phyloP scores from a whole-genome alignment of 2,329 filamentous ascomycete species.

The Scorias spongiosa region DNA sequence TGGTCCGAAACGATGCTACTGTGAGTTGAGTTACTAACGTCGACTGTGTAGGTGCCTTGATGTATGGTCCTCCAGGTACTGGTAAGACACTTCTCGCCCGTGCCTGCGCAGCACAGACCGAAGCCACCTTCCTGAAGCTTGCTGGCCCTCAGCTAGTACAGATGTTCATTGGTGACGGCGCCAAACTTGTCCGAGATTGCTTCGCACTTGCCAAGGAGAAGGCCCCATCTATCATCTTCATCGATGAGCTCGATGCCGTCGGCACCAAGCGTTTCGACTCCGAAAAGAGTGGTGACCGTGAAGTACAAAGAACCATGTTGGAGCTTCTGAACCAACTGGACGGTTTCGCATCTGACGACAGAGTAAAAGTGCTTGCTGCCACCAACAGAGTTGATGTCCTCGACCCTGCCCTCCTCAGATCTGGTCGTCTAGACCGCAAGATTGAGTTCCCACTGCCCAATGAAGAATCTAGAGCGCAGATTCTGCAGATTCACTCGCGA shows the following conservation, averaged over 20 bases:
- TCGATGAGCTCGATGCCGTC: slow-evolving; percentile 95
- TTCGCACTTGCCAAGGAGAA: slow-evolving; percentile 98
- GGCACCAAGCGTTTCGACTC: slow-evolving; percentile 98
- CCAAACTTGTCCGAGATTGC: slow-evolving; percentile 92
- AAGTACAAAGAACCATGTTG: slow-evolving; percentile 97
- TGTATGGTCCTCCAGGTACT: slow-evolving; percentile 90
- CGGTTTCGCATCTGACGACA: slow-evolving; percentile 90
- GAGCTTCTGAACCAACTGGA: slow-evolving; percentile 97
- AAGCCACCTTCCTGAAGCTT: slow-evolving; percentile 96
- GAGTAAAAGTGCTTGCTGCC: slow-evolving; percentile 89
- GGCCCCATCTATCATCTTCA: slow-evolving; percentile 97
- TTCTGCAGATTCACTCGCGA: slow-evolving; percentile 89
- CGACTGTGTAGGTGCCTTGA: slow-evolving; percentile 58
- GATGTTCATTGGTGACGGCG: slow-evolving; percentile 98
- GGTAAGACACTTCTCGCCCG: slow-evolving; percentile 85
- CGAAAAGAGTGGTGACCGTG: slow-evolving; percentile 92
- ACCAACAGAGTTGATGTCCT: slow-evolving; percentile 92
- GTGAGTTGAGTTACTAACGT: too few relatives aligned
- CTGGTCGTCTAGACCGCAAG: slow-evolving; percentile 85
- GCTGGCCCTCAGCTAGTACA: slow-evolving; percentile 95
- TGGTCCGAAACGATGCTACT: too few relatives aligned
- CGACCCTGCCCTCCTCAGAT: slow-evolving; percentile 79
- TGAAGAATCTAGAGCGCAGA: slow-evolving; percentile 92
- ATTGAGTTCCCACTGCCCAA: slow-evolving; percentile 98
- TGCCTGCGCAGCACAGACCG: slow-evolving; percentile 93